Conservation (phyloP, 2,329 filamentous ascomycete species). For the Venturia asperata region DNA sequence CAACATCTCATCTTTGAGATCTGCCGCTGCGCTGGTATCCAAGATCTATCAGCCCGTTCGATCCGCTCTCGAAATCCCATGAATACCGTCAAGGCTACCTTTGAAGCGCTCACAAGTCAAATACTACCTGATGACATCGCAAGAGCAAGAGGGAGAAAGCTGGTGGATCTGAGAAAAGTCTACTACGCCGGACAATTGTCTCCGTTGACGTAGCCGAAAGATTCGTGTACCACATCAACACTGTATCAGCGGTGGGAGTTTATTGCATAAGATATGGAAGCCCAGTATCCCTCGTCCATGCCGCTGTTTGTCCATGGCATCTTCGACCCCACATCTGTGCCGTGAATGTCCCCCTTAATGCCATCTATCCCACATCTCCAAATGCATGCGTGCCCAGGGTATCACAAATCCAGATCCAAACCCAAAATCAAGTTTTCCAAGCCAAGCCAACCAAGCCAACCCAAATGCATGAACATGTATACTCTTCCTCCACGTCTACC, state of each 20-base stretch:
- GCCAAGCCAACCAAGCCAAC: background rate
- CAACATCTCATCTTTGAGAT: slow-evolving; percentile 93
- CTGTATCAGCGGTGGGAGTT: background rate
- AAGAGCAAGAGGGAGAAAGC: slow-evolving; percentile 80
- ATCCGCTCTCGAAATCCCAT: slow-evolving; percentile 87
- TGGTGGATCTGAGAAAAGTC: slow-evolving; percentile 93
- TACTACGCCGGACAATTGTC: slow-evolving; percentile 68
- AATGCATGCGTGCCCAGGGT: slow-evolving; percentile 6
- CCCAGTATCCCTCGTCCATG: background rate
- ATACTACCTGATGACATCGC: slow-evolving; percentile 84
- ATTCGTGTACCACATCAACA: background rate
- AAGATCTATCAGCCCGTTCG: slow-evolving; percentile 77
- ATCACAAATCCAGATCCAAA: background rate
- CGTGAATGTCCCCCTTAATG: background rate
- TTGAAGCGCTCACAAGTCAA: slow-evolving; percentile 75
- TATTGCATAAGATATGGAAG: background rate
- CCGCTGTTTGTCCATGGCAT: background rate
- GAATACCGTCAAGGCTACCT: slow-evolving; percentile 93
- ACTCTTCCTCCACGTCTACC: background rate
- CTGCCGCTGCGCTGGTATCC: slow-evolving; percentile 76
- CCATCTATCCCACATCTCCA: background rate
- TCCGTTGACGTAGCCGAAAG: background rate
- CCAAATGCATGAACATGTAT: background rate
- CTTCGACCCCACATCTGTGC: background rate
- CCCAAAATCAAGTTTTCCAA: background rate